These are phyloP conservation scores for Penicillium sp. DNA, from an alignment of 2,329 filamentous ascomycete species.

Conservation along the genomic window DNA sequence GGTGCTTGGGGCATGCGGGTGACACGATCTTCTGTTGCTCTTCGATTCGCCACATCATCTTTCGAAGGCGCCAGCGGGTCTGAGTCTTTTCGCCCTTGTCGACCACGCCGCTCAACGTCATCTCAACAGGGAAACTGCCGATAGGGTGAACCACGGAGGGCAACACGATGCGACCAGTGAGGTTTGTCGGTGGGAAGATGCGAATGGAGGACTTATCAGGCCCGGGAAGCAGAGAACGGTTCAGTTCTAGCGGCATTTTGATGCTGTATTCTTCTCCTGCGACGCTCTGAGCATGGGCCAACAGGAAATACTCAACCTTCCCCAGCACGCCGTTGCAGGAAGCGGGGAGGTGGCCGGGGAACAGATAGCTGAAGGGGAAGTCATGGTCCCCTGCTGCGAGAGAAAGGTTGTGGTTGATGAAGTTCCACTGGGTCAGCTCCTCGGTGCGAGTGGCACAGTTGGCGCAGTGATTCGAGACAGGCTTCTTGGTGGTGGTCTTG, in stretches of 20 bases:
- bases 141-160: slow-evolving; percentile 82
- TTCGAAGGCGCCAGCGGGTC: slow-evolving; percentile 84
- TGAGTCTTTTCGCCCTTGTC: slow-evolving; percentile 65
- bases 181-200: slow-evolving; percentile 93
- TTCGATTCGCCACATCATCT: slow-evolving; percentile 88
- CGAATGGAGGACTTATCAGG: slow-evolving; percentile 83
- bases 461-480: slow-evolving; percentile 72
- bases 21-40: slow-evolving; percentile 78
- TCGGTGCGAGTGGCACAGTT: slow-evolving; percentile 70
- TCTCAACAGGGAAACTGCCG: slow-evolving; percentile 71
- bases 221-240: slow-evolving; percentile 74
- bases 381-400: slow-evolving; percentile 59
- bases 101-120: slow-evolving; percentile 82
- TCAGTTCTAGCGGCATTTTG: slow-evolving; percentile 66
- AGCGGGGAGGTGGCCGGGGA: slow-evolving; percentile 81
- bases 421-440: slow-evolving; percentile 74
- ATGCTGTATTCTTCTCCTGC: slow-evolving; percentile 62
- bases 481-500: slow-evolving; percentile 72
- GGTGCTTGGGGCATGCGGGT: slow-evolving; percentile 74
- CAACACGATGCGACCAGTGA: slow-evolving; percentile 79
- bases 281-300: slow-evolving; percentile 60
- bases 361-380: slow-evolving; percentile 84
- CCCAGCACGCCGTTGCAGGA: slow-evolving; percentile 71
- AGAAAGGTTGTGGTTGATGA: slow-evolving; percentile 56
- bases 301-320: slow-evolving; percentile 73